Percentiles rank a stretch among this genome's conserved stretches.
phyloP scores from a whole-genome alignment of 495 filamentous ascomycete species.

The Daldinia concentrica region DNA sequence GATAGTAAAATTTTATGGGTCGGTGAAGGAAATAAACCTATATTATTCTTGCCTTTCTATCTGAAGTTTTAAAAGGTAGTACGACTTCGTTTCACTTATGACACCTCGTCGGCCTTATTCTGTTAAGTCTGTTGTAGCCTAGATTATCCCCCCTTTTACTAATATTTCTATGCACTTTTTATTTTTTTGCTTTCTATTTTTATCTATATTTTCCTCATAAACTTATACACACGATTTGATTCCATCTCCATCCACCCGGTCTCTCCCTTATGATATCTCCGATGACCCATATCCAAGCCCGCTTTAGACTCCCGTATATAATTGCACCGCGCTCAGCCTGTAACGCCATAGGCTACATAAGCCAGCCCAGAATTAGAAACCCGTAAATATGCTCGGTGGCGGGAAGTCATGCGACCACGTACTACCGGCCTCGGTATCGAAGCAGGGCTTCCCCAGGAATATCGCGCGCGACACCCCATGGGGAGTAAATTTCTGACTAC shows the following conservation, averaged over 20 bases:
- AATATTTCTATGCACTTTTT: no score
- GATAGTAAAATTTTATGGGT: slow-evolving; percentile 17
- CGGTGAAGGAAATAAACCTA: slow-evolving; percentile 10
- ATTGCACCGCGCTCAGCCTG: neutral
- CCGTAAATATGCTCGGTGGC: slow-evolving; percentile 26
- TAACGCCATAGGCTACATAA: neutral
- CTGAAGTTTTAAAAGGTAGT: neutral
- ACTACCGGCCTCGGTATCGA: slow-evolving; percentile 19
- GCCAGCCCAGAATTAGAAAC: neutral
- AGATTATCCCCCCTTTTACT: no score
- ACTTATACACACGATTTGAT: neutral
- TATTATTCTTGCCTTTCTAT: no score
- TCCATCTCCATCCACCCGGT: neutral
- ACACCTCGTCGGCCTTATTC: neutral
- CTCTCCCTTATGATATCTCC: neutral
- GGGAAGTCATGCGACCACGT: slow-evolving; percentile 4
- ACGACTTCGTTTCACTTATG: slow-evolving; percentile 5
- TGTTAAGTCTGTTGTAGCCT: no score
- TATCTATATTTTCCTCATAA: neutral
- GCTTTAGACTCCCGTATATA: neutral
- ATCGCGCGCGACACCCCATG: slow-evolving; percentile 26
- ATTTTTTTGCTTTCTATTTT: neutral
- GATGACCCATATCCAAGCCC: neutral
- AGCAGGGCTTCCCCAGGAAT: slow-evolving; percentile 33
- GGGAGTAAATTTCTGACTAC: slow-evolving; percentile 10